Evolutionary conservation across 768 basidiomycete genomes (phyloP).

Genomic region (Lentinula sp.): DNA sequence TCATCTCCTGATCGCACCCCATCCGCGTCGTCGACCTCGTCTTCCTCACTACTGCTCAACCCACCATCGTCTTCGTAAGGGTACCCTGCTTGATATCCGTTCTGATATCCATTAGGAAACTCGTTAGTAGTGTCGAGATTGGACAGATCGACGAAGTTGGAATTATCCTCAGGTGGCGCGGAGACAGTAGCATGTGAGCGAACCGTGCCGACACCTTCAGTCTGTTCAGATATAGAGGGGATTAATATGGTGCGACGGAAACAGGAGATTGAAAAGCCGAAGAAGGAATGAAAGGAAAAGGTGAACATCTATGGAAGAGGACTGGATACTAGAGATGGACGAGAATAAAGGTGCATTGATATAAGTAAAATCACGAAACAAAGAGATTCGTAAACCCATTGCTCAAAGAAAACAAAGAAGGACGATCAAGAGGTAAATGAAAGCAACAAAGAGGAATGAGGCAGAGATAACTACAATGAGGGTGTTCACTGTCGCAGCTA

Average conservation of each 20-base stretch:
- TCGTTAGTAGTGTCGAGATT: not conserved
- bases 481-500: not conserved
- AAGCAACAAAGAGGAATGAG: not conserved
- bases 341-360: not conserved
- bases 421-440: not conserved
- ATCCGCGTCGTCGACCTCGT: not conserved
- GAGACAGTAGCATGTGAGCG: slow-evolving; percentile 35
- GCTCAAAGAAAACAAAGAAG: not conserved
- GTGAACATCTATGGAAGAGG: not conserved
- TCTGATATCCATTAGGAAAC: not conserved
- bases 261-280: not conserved
- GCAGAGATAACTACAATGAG: not conserved
- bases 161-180: slow-evolving; percentile 17
- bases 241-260: not conserved
- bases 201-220: slow-evolving; percentile 80
- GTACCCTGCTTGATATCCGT: slow-evolving; percentile 24
- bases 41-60: slow-evolving; percentile 20
- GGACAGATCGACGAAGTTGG: not conserved
- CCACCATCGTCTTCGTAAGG: slow-evolving; percentile 73
- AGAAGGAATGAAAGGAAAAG: not conserved
- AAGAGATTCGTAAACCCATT: not conserved
- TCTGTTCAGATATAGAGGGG: slow-evolving; percentile 36
- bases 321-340: not conserved
- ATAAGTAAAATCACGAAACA: not conserved
- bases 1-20: not conserved